A percentile compares a stretch with the other conserved stretches of the same genome.
phyloP scores from a whole-genome alignment of 805 yeast genomes.

The Candida lessepsii region DNA sequence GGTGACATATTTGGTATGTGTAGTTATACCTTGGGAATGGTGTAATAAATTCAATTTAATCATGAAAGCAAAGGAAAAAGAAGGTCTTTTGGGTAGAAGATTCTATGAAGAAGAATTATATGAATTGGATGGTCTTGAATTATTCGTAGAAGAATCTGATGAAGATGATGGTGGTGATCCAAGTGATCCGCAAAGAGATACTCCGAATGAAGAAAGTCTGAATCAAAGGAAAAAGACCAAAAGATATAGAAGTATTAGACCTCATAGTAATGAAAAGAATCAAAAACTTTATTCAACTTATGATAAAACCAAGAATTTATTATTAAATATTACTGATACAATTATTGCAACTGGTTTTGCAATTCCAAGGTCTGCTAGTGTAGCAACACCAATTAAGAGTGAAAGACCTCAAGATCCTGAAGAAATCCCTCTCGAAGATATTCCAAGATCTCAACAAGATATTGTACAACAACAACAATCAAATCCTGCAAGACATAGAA shows the following conservation, averaged over 20 bases:
- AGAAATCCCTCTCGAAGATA: neutral
- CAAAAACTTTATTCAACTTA: constrained; percentile 10
- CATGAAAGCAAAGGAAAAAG: constrained; percentile 59
- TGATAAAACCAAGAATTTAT: constrained; percentile 32
- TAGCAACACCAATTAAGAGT: constrained; percentile 1
- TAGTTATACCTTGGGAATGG: constrained; percentile 86
- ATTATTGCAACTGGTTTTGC: constrained; percentile 59
- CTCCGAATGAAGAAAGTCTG: neutral
- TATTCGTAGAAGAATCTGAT: constrained; percentile 38
- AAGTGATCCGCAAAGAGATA: no score
- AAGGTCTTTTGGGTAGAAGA: constrained; percentile 72
- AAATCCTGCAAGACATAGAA: constrained; percentile 19
- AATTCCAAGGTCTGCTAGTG: constrained; percentile 50
- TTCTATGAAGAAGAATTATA: constrained; percentile 66
- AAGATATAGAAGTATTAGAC: constrained; percentile 7
- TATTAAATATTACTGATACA: constrained; percentile 49
- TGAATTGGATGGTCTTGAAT: constrained; percentile 38
- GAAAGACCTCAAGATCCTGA: constrained; percentile 2
- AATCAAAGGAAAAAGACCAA: constrained; percentile 1
- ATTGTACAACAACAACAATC: constrained; percentile 4
- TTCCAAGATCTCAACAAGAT: constrained; percentile 5
- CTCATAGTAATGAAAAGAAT: neutral
- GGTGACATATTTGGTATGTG: constrained; percentile 67
- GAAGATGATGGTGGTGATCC: constrained; percentile 2
- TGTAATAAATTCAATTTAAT: constrained; percentile 60